A percentile compares a stretch with the other conserved stretches of the same genome.
Conservation (phyloP, 768 basidiomycete species). For the Suillus hirtellus region DNA sequence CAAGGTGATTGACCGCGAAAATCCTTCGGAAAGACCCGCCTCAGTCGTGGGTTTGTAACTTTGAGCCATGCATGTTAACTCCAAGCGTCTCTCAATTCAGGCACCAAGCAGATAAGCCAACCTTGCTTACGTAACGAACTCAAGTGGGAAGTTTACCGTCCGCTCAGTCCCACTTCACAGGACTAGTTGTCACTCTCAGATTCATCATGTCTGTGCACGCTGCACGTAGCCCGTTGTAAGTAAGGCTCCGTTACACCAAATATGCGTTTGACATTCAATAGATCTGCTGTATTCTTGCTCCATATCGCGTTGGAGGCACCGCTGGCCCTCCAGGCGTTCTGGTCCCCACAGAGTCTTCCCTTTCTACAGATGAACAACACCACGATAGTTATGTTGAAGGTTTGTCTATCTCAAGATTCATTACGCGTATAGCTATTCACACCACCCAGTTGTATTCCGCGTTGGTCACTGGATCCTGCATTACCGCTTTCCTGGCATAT, state of each 20-base stretch:
- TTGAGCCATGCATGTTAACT: neutral
- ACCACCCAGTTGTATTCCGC: conserved; percentile 64
- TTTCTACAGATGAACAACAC: conserved; percentile 86
- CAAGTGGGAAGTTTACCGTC: too few relatives aligned
- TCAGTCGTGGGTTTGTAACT: neutral
- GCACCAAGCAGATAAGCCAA: neutral
- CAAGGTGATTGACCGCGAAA: neutral
- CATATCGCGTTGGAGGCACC: conserved; percentile 82
- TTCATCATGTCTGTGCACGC: conserved; percentile 20
- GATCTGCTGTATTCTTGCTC: conserved; percentile 70
- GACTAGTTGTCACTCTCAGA: neutral
- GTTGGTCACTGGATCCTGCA: conserved; percentile 58
- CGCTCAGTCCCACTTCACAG: neutral
- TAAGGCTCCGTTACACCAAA: neutral
- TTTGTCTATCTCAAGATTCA: conserved; percentile 26
- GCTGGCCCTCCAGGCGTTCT: conserved; percentile 73
- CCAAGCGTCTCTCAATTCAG: neutral
- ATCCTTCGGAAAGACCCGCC: conserved; percentile 5
- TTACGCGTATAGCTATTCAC: neutral
- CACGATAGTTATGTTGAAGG: conserved; percentile 73
- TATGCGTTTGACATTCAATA: conserved; percentile 21
- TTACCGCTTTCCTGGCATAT: conserved; percentile 63
- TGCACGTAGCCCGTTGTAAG: conserved; percentile 45
- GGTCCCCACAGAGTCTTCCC: conserved; percentile 60
- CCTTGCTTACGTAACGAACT: conserved; percentile 4